Evolutionary conservation across 106 monocot genomes (phyloP).

Genomic region (Dendrobium huoshanense): DNA sequence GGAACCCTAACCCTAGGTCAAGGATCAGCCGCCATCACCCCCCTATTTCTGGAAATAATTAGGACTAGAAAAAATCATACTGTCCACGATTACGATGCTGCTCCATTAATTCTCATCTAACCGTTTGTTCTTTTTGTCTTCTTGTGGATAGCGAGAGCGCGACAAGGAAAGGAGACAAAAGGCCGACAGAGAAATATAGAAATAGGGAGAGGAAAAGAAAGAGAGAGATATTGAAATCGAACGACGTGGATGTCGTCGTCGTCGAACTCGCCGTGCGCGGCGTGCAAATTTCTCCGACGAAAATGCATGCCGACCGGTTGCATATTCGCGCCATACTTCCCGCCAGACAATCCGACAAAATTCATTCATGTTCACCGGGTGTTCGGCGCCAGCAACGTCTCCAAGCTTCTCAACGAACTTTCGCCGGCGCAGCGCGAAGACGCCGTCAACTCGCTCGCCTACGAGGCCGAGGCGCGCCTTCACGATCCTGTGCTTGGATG

Average conservation of each 20-base stretch:
- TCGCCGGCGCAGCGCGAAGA: constrained; percentile 40
- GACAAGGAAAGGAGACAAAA: too few species aligned
- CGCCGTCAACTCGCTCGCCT: constrained; percentile 55
- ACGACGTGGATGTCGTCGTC: constrained; percentile 4
- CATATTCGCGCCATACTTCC: constrained; percentile 85
- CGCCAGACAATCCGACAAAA: constrained; percentile 60
- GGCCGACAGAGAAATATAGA: too few species aligned
- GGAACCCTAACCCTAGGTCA: background rate
- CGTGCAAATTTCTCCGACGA: constrained; percentile 76
- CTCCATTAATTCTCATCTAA: background rate
- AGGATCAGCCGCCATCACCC: background rate
- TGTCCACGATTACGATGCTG: background rate
- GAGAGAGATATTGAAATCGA: background rate
- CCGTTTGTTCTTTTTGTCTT: background rate
- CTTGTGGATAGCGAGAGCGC: background rate
- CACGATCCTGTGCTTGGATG: constrained; percentile 57
- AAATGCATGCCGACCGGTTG: constrained; percentile 67
- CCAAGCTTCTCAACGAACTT: constrained; percentile 76
- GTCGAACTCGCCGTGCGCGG: constrained; percentile 71
- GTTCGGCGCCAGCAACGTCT: constrained; percentile 82
- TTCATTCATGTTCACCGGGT: constrained; percentile 74
- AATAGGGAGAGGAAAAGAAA: too few species aligned
- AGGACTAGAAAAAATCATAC: background rate
- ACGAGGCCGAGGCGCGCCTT: constrained; percentile 51
- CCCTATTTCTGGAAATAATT: background rate